Evolutionary conservation across 129 eudicot genomes (phyloP), one percentile per base, ranked within the genome.

Genomic region (Flaveria bidentis): DNA sequence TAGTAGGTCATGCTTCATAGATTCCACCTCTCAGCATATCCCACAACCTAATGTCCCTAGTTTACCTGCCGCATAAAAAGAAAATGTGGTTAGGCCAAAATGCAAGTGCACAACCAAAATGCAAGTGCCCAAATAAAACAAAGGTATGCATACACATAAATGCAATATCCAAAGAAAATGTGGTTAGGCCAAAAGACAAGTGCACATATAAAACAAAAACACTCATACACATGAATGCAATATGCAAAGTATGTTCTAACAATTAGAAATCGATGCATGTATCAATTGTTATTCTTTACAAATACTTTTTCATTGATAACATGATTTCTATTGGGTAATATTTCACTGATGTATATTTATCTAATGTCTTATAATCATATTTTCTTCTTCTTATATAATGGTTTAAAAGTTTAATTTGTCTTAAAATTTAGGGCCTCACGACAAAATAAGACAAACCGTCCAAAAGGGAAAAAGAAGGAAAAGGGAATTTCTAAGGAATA

Each of bases 1-100:
- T 60, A 16, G 2, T 60, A 60, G n/a, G 66, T 60, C 66, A 60
- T 60, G 39, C 66, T 60, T 60, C 66, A 25, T 60, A 36, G 36
- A 60, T 60, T 25, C n/a, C 66, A 60, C 41, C 17, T 60, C 66
- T 60, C 66, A 23, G n/a, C 66, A 60, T 14, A 22, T 25, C 14
- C 12, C 5, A 3, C 17, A 36, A 2, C 39, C 26, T 1, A 23
- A 60, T 60, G 66, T 58, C 33, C 39, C 22, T 58, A 4, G 41
- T 12, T 25, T 60, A 25, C 66, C 66, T 60, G 39, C 2, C n/a
- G 26, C 39, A 23, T 23, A 58, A 10, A 58, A 58, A 58, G 33
- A 56, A 18, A 36, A 9, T 10, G 30, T 57, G 7, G 33, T 20
- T 57, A 57, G 23, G 30, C 14, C 16, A 22, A 57, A 20, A 57